Evolutionary conservation across 257 asterid genomes (phyloP).

Genomic region (Solanum paucissectum): DNA sequence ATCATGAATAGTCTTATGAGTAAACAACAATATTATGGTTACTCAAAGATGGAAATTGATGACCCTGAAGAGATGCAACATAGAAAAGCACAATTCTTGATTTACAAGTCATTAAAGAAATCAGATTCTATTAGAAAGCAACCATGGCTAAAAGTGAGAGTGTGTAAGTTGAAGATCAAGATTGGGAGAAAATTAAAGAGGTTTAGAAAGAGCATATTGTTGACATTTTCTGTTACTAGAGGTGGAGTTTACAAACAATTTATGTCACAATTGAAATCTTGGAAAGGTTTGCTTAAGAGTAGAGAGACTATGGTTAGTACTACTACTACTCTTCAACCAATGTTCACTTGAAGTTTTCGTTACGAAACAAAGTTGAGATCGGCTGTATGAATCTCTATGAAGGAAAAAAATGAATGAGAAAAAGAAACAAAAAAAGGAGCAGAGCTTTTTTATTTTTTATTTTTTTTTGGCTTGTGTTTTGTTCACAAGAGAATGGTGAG

Average conservation of each 20-base stretch:
- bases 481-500: neutral
- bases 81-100: conserved; percentile 66
- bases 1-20: conserved; percentile 26
- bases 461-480: neutral
- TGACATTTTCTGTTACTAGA: conserved; percentile 23
- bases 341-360: neutral
- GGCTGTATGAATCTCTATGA: neutral
- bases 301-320: conserved; percentile 6
- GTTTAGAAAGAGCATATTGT: conserved; percentile 36
- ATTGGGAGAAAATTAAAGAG: conserved; percentile 49
- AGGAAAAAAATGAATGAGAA: no score
- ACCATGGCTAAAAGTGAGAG: conserved; percentile 54
- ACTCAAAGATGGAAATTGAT: conserved; percentile 46
- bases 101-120: conserved; percentile 48
- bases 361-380: neutral
- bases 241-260: conserved; percentile 32
- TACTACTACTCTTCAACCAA: conserved; percentile 6
- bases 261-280: conserved; percentile 30
- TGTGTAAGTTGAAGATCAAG: conserved; percentile 47
- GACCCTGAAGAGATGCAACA: conserved; percentile 54
- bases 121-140: conserved; percentile 38
- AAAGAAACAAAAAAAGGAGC: neutral
- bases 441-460: neutral
- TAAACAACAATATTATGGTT: conserved; percentile 19
- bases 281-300: conserved; percentile 43